Conservation (phyloP, 1,139 yeast species). For the Debaryomyces sp. region DNA sequence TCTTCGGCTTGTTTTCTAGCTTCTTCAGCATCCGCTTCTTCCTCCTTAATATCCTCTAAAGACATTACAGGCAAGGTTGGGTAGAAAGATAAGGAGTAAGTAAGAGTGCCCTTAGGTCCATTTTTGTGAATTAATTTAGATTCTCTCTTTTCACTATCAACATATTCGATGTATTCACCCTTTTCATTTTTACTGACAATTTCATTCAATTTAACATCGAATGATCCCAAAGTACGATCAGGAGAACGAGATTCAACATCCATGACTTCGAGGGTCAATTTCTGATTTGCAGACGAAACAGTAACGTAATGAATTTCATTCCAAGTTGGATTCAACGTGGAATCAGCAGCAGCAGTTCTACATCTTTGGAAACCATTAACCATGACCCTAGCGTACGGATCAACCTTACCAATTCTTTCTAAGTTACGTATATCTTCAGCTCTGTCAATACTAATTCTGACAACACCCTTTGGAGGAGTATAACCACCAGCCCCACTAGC, state of each 20-base stretch:
- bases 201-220: constrained; percentile 67
- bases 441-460: constrained; percentile 70
- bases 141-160: constrained; percentile 57
- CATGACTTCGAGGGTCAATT: constrained; percentile 84
- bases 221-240: constrained; percentile 86
- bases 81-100: constrained; percentile 76
- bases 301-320: constrained; percentile 82
- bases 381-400: constrained; percentile 84
- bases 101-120: constrained; percentile 80
- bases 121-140: constrained; percentile 68
- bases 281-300: constrained; percentile 79
- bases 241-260: constrained; percentile 76
- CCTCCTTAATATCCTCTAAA: constrained; percentile 67
- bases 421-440: constrained; percentile 80
- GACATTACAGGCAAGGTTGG: constrained; percentile 80
- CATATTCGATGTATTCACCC: constrained; percentile 64
- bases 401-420: constrained; percentile 87
- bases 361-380: constrained; percentile 77
- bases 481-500: constrained; percentile 76
- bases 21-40: constrained; percentile 41
- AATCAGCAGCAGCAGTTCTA: constrained; percentile 72
- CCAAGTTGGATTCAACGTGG: constrained; percentile 81
- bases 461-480: constrained; percentile 90
- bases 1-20: constrained; percentile 35
- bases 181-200: constrained; percentile 68